phyloP scores from a whole-genome alignment of 2,329 filamentous ascomycete species.

The Beauveria scarabaeidicola region DNA sequence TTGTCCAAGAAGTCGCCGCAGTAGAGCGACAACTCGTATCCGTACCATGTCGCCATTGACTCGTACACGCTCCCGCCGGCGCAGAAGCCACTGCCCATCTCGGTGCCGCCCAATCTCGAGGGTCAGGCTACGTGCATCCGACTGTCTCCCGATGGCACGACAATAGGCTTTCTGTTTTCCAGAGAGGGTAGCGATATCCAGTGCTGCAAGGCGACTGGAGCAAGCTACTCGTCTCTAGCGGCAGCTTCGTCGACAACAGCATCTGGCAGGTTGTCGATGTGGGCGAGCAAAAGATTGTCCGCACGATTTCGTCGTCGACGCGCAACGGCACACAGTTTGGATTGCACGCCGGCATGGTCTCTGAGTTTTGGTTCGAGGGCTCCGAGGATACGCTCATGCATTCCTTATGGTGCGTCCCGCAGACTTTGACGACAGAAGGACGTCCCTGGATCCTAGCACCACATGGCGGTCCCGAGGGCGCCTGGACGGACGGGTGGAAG shows the following conservation, averaged over 20 bases:
- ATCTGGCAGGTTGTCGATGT: slow-evolving; percentile 29
- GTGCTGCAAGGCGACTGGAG: slow-evolving; percentile 19
- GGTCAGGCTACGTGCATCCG: slow-evolving; percentile 20
- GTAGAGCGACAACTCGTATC: slow-evolving; percentile 14
- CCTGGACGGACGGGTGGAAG: slow-evolving; percentile 47
- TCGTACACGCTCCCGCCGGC: slow-evolving; percentile 21
- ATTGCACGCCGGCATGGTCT: slow-evolving; percentile 27
- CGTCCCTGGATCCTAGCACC: slow-evolving; percentile 29
- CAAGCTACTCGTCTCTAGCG: slow-evolving; percentile 28
- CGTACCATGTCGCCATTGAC: slow-evolving; percentile 26
- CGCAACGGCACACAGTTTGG: slow-evolving; percentile 24
- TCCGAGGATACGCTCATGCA: slow-evolving; percentile 28
- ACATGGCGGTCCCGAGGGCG: slow-evolving; percentile 33
- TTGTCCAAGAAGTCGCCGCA: slow-evolving; percentile 9
- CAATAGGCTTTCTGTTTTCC: slow-evolving; percentile 27
- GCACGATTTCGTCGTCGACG: slow-evolving; percentile 23
- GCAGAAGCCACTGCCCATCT: slow-evolving; percentile 18
- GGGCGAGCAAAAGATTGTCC: slow-evolving; percentile 14
- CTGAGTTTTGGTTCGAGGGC: slow-evolving; percentile 33
- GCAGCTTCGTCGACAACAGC: slow-evolving; percentile 29
- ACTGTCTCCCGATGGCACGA: slow-evolving; percentile 29
- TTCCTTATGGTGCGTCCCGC: slow-evolving; percentile 31
- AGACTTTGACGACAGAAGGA: slow-evolving; percentile 26
- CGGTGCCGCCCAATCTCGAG: slow-evolving; percentile 11
- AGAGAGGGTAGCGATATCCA: slow-evolving; percentile 17